phyloP scores from a whole-genome alignment of 2,329 filamentous ascomycete genomes.

The Clarireedia hainanense region DNA sequence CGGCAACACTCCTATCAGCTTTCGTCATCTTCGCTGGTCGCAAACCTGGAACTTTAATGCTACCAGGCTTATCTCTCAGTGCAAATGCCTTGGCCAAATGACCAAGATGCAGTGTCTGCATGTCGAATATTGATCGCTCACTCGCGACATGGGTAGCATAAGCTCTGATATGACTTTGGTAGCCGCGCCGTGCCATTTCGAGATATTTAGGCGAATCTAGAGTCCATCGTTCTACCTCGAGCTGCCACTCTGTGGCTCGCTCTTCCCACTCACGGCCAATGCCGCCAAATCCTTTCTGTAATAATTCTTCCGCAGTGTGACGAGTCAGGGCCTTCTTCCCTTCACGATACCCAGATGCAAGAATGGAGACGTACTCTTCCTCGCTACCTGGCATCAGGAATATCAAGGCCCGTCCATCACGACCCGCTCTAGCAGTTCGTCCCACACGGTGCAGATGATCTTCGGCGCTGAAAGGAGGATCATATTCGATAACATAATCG shows the following conservation, averaged over 20 bases:
- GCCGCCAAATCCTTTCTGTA: conserved; percentile 55
- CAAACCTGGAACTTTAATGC: conserved; percentile 53
- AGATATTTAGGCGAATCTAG: conserved; percentile 59
- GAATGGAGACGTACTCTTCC: conserved; percentile 71
- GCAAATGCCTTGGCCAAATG: conserved; percentile 93
- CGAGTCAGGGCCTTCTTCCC: conserved; percentile 59
- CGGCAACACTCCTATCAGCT: conserved; percentile 33
- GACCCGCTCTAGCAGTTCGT: conserved; percentile 86
- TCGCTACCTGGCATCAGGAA: conserved; percentile 89
- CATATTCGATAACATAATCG: conserved; percentile 91
- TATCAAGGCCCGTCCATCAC: conserved; percentile 75
- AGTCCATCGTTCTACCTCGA: conserved; percentile 59
- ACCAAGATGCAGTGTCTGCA: conserved; percentile 82
- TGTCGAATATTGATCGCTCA: conserved; percentile 83
- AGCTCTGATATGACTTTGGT: conserved; percentile 85
- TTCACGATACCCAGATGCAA: conserved; percentile 33
- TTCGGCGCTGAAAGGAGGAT: conserved; percentile 85
- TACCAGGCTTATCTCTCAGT: conserved; percentile 77
- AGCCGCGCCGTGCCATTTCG: conserved; percentile 76
- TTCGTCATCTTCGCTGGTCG: conserved; percentile 36
- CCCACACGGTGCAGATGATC: conserved; percentile 94
- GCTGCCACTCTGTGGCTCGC: conserved; percentile 58
- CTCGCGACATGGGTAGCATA: conserved; percentile 89
- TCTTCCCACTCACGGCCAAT: conserved; percentile 52
- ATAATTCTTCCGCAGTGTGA: conserved; percentile 56